phyloP scores from a whole-genome alignment of 768 basidiomycete genomes.

The Boletellus ananas region DNA sequence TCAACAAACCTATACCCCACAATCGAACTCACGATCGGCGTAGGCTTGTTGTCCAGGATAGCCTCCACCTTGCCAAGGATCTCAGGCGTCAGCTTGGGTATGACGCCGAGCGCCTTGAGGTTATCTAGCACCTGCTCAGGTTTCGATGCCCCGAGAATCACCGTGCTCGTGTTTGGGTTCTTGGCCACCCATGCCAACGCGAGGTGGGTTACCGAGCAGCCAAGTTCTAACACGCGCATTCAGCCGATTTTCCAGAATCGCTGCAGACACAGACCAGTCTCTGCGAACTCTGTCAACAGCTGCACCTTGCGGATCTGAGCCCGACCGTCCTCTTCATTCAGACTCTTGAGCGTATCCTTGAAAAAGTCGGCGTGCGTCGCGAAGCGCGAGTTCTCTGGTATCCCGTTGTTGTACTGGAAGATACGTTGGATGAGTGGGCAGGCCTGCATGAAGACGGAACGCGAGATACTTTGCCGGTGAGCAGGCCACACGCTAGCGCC shows the following conservation, averaged over 20 bases:
- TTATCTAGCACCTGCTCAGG: slow-evolving; percentile 48
- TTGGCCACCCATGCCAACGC: slow-evolving; percentile 55
- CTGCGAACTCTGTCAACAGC: slow-evolving; percentile 44
- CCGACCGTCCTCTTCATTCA: slow-evolving; percentile 40
- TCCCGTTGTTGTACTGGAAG: slow-evolving; percentile 44
- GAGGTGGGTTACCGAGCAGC: slow-evolving; percentile 44
- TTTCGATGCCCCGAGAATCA: slow-evolving; percentile 48
- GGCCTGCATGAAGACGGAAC: neutral
- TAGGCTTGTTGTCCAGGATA: slow-evolving; percentile 43
- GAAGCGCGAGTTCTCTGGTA: slow-evolving; percentile 51
- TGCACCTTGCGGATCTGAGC: slow-evolving; percentile 48
- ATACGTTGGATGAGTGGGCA: no score
- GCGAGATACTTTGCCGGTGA: slow-evolving; percentile 46
- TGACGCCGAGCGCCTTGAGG: slow-evolving; percentile 48
- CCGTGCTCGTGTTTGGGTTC: slow-evolving; percentile 47
- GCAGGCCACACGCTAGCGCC: slow-evolving; percentile 50
- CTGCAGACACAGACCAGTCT: slow-evolving; percentile 22
- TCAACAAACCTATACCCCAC: neutral
- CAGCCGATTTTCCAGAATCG: neutral
- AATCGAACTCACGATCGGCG: slow-evolving; percentile 23
- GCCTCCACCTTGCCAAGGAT: slow-evolving; percentile 49
- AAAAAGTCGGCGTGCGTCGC: slow-evolving; percentile 46
- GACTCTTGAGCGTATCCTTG: slow-evolving; percentile 41
- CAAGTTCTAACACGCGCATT: slow-evolving; percentile 34
- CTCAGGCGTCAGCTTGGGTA: slow-evolving; percentile 52